Percentiles rank a stretch among this genome's conserved stretches.
phyloP scores from a whole-genome alignment of 176 grass and related monocot genomes.

The Tillandsia fasciculata region DNA sequence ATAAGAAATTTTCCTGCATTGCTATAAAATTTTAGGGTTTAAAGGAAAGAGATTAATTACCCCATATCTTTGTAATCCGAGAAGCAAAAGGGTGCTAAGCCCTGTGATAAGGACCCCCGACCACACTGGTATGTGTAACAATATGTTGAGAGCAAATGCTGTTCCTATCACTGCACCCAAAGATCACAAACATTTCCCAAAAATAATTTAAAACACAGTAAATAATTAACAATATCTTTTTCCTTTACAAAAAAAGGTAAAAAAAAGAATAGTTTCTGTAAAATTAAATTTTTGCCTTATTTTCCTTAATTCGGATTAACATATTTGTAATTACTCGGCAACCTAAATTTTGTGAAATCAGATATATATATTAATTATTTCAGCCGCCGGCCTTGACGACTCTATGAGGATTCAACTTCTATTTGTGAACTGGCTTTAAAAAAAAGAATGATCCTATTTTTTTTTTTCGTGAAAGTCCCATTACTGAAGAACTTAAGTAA shows the following conservation, averaged over 20 bases:
- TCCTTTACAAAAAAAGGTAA: too few relatives aligned
- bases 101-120: slow-evolving; percentile 87
- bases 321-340: too few relatives aligned
- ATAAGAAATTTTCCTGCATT: not conserved
- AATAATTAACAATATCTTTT: not conserved
- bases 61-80: slow-evolving; percentile 77
- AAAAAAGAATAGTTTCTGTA: not conserved
- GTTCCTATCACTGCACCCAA: slow-evolving; percentile 55
- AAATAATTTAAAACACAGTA: slow-evolving; percentile 10
- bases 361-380: too few relatives aligned
- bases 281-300: not conserved
- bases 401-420: too few relatives aligned
- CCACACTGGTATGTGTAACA: slow-evolving; percentile 85
- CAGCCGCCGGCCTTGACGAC: too few relatives aligned
- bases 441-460: too few relatives aligned
- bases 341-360: too few relatives aligned
- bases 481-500: too few relatives aligned
- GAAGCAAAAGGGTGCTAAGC: slow-evolving; percentile 63
- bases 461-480: too few relatives aligned
- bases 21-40: not conserved
- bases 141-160: slow-evolving; percentile 74
- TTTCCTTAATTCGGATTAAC: too few relatives aligned
- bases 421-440: too few relatives aligned
- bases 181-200: not conserved
- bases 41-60: slow-evolving; percentile 19